Percentiles rank a stretch among this genome's conserved stretches.
phyloP scores from a whole-genome alignment of 768 basidiomycete genomes.

The Ephemerocybe angulata region DNA sequence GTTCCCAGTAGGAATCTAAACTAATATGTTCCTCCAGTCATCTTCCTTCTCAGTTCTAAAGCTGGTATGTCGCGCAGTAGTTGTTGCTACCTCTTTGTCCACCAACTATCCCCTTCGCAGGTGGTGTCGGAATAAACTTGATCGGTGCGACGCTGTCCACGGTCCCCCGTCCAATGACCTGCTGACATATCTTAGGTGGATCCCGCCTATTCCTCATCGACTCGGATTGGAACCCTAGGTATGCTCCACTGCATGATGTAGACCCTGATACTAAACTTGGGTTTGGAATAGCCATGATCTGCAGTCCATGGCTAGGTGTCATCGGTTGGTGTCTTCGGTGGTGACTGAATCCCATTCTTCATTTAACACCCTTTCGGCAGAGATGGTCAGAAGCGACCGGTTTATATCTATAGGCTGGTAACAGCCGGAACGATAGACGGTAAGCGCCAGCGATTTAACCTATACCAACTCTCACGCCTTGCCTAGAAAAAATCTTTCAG shows the following conservation, averaged over 20 bases:
- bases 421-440: conserved; percentile 91
- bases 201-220: conserved; percentile 85
- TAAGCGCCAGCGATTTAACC: too few relatives aligned
- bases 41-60: conserved; percentile 93
- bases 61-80: conserved; percentile 46
- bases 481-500: conserved; percentile 84
- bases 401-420: conserved; percentile 85
- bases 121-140: conserved; percentile 91
- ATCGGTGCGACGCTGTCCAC: conserved; percentile 48
- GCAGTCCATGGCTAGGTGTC: conserved; percentile 97
- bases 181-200: conserved; percentile 43
- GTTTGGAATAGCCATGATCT: conserved; percentile 60
- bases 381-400: conserved; percentile 90
- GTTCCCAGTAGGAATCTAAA: background rate
- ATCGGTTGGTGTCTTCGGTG: conserved; percentile 53
- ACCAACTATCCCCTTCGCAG: conserved; percentile 30
- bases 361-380: conserved; percentile 37
- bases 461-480: background rate
- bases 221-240: conserved; percentile 95
- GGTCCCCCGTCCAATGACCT: background rate
- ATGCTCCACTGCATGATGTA: conserved; percentile 2
- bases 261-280: background rate
- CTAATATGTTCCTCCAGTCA: conserved; percentile 44
- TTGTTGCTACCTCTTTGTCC: too few relatives aligned
- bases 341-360: conserved; percentile 8